phyloP scores from a whole-genome alignment of 106 monocot genomes.

The Narthecium ossifragum region DNA sequence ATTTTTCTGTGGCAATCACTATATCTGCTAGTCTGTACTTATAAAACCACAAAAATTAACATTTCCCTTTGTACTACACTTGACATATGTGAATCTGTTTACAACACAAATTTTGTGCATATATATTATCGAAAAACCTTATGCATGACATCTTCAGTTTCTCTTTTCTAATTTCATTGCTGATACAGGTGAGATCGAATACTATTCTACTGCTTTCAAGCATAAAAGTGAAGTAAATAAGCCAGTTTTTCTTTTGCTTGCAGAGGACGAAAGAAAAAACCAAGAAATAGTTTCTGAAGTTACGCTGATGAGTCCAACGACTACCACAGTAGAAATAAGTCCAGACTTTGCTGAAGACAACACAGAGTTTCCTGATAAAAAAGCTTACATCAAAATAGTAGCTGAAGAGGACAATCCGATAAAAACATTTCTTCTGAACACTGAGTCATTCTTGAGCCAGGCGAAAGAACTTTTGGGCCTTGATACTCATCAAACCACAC shows the following conservation, averaged over 20 bases:
- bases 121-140: no score
- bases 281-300: conserved; percentile 13
- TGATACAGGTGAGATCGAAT: no score
- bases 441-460: conserved; percentile 20
- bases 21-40: no score
- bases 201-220: background rate
- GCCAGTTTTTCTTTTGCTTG: background rate
- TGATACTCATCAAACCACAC: background rate
- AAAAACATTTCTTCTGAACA: conserved; percentile 27
- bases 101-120: no score
- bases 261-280: conserved; percentile 14
- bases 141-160: no score
- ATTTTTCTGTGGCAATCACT: no score
- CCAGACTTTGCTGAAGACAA: conserved; percentile 7
- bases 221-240: background rate
- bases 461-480: conserved; percentile 18
- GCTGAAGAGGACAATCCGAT: conserved; percentile 11
- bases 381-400: background rate
- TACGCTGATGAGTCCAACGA: conserved; percentile 13
- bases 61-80: no score
- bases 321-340: conserved; percentile 4
- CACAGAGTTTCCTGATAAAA: conserved; percentile 1
- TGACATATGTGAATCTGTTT: no score
- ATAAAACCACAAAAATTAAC: no score
- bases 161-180: no score